Evolutionary conservation across 2,329 filamentous ascomycete genomes (phyloP), one percentile per base, ranked within the genome.

Genomic region (Lachnum nothofagi): DNA sequence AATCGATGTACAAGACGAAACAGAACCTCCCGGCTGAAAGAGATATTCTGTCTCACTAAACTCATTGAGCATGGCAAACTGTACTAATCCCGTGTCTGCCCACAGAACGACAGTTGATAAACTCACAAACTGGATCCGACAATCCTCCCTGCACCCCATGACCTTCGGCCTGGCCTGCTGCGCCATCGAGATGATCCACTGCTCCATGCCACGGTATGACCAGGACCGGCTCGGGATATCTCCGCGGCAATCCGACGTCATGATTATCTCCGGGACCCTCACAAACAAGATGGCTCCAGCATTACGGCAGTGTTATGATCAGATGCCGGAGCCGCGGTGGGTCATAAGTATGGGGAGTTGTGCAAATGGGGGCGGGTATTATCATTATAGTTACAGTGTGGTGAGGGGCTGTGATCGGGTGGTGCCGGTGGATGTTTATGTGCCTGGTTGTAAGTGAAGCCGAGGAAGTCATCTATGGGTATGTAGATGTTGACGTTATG

Each of bases 201-300:
- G 88, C 17, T 93, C 88, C 25, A 89, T 87, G 53, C 88, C 88
- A 12, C 85, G 88, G 29, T 93, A 94, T 79, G 88, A 94, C 64
- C 87, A 93, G 67, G 88, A 94, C 71, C 82, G 89, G 29, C 76
- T 91, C 51, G 88, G 89, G 56, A 93, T 94, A 67, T 91, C 87
- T 12, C 88, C 88, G 1, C 84, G 88, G 56, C 88, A 94, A 70
- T 87, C 88, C 52, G 89, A 95, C 69, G 85, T 94, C 57, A 93
- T 95, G 88, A 93, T 95, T 63, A 89, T 95, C 19, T 89, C 90
- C 22, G 90, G 90, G 51, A 95, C 90, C 24, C 79, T 95, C 54
- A 94, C 88, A 60, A 95, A 95, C 78, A 95, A 95, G 76, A 95
- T 95, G 90, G 89, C 88, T 1, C 88, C 90, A 2, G 90, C 90